A percentile compares a stretch with the other conserved stretches of the same genome.
Conservation (phyloP, 2,329 filamentous ascomycete genomes). For the Parascedosporium putredinis region DNA sequence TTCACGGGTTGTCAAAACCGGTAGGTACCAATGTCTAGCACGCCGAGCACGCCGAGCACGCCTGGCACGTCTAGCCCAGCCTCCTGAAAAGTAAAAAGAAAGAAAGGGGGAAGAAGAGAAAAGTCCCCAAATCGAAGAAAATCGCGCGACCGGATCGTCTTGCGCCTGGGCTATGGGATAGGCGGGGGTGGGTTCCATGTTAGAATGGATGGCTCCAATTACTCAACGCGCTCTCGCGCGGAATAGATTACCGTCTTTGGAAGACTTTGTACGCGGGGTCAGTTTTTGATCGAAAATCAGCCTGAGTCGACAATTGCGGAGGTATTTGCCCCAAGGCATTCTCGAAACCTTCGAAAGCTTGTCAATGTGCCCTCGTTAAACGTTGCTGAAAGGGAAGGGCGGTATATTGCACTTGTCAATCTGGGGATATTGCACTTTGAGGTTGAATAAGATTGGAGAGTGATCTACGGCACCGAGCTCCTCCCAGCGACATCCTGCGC, state of each 20-base stretch:
- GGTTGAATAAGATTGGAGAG: background rate
- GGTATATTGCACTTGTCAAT: background rate
- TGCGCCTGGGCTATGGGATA: too few species aligned
- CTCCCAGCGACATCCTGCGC: background rate
- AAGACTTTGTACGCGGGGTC: background rate
- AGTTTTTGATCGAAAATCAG: background rate
- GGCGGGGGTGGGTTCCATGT: background rate
- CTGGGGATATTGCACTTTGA: slow-evolving; percentile 2
- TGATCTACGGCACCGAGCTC: background rate
- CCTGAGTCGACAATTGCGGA: background rate
- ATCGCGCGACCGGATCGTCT: background rate
- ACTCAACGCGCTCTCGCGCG: background rate
- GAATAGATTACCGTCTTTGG: background rate
- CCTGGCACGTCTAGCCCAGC: too few species aligned
- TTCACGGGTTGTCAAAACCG: too few species aligned
- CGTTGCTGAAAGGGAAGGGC: background rate
- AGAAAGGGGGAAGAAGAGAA: too few species aligned
- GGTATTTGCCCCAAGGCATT: background rate
- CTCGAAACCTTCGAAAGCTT: background rate
- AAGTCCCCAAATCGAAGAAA: too few species aligned
- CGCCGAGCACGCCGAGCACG: too few species aligned
- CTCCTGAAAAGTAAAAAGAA: too few species aligned
- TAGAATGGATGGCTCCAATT: background rate
- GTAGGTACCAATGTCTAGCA: too few species aligned
- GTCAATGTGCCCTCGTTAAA: background rate